Evolutionary conservation across 257 asterid species (phyloP), one percentile per base, ranked within the genome.

Genomic region (Oldenlandia corymbosa): DNA sequence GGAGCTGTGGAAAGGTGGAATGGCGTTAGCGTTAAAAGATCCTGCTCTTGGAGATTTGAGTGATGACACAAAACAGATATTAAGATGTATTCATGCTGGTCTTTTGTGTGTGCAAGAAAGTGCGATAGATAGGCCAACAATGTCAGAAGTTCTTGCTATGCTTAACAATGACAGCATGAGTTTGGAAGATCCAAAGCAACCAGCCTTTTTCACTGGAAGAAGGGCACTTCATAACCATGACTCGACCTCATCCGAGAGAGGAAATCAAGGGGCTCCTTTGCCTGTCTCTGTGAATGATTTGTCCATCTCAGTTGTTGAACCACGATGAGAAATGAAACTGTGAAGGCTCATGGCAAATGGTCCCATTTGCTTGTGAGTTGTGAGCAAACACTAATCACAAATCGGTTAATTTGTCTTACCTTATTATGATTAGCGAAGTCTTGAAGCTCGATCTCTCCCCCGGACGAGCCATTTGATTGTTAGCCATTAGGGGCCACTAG

Each of bases 21-120:
- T 51, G 57, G 80, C 77, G 5, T 39, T 67, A 46, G 76, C 76
- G 48, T 54, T 87, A 28, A 65, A 73, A 71, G 87, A 84, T 76
- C 84, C 79, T 37, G 45, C 48, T 7, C 69, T 87, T 23, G 75
- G 57, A 12, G 66, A 67, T 63, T 67, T 82, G 12, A 76, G 79
- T 67, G 55, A 55, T 27, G 51, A n/a, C n/a, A n/a, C 32, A 16
- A 74, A 67, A 24, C 83, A 68, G 68, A 3, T 84, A 55, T 70
- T 68, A 21, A 74, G 80, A 71, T 77, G 77, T 63, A 69, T 87
- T 28, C 83, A 82, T 57, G 72, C 79, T 0, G 87, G 82, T 4
- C 84, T 84, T 59, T 24, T 85, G 12, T 85, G 88, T 17, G 84
- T 85, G 5, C 84, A 83, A 73, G 80, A 81, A 65, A 62, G 60